Evolutionary conservation across 139 green algal genomes (phyloP), one percentile per base, ranked within the genome.

Genomic region (Axilococcus clingmanii): DNA sequence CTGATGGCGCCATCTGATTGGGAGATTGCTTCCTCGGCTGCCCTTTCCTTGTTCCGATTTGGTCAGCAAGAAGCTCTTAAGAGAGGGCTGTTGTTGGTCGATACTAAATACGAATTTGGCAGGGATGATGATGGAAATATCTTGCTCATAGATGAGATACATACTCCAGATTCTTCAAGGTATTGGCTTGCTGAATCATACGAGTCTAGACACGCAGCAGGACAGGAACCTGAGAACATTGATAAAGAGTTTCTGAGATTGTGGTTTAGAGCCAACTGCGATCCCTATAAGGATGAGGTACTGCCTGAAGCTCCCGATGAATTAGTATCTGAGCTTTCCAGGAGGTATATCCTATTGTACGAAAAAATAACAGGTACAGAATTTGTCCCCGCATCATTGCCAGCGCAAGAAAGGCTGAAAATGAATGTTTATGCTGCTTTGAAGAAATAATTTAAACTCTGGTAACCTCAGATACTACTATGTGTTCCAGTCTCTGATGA

Each of bases 221-320:
- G 79, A 23, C 52, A 83, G 59, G 90, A 98, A 69, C 91, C 84
- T 33, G 72, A 97, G 64, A 97, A 87, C 69, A 93, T 99, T 15
- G 92, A 99, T 75, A 99, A 99, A 75, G 92, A 99, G 73, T 99
- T 99, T 66, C 61, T 98, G 51, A 69, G 92, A 17, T 74, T 98
- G 17, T 99, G 92, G 92, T 98, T 97, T 67, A 47, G 77, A 1
- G 65, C 78, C 19, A 64, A 87, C 41, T 99, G 91, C 66, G 92
- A 98, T 64, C 90, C 92, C 3, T 99, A 98, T 71, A 83, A 86
- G 14, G 90, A 97, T 69, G 50, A 80, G 55, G 79, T 85, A n/a
- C 68, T 96, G 25, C 87, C 87, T n/a, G 78, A 86, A 45, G 87
- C 89, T 1, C 90, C 90, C 1, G 46, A 46, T 4, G 82, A 94